Evolutionary conservation across 2,329 filamentous ascomycete species (phyloP).

Genomic region (Gliomastix tumulicola): DNA sequence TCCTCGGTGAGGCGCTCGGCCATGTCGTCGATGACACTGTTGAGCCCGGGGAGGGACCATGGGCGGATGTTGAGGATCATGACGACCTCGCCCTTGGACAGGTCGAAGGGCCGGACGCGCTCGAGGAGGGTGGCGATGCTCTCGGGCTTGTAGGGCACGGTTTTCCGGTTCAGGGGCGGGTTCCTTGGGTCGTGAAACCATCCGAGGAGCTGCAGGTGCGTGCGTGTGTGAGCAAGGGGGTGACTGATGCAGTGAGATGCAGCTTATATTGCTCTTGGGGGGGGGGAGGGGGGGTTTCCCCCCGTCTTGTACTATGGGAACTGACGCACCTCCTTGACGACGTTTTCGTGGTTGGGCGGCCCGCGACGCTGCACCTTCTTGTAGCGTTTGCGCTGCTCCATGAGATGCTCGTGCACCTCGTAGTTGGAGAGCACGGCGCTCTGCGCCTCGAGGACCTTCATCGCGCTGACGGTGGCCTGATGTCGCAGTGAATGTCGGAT

Average conservation of each 20-base stretch:
- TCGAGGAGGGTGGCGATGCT: constrained; percentile 48
- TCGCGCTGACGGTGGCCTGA: constrained; percentile 14
- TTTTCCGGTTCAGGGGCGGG: constrained; percentile 49
- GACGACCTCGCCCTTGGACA: constrained; percentile 62
- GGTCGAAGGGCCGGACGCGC: constrained; percentile 46
- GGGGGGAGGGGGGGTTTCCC: not conserved
- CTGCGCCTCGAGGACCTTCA: constrained; percentile 69
- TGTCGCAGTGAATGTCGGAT: too few relatives aligned
- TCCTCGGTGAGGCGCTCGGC: constrained; percentile 51
- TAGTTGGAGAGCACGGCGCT: constrained; percentile 65
- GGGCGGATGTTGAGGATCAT: constrained; percentile 64
- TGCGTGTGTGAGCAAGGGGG: too few relatives aligned
- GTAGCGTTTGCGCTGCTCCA: constrained; percentile 45
- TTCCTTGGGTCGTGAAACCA: constrained; percentile 25
- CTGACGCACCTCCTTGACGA: constrained; percentile 55
- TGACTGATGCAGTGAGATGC: not conserved
- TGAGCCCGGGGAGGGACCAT: constrained; percentile 47
- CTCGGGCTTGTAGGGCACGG: constrained; percentile 42
- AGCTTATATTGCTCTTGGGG: not conserved
- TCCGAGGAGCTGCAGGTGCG: not conserved
- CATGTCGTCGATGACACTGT: constrained; percentile 60
- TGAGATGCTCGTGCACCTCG: constrained; percentile 63
- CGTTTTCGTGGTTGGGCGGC: constrained; percentile 50
- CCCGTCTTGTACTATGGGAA: too few relatives aligned
- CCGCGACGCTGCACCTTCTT: constrained; percentile 38